Evolutionary conservation across 2,329 filamentous ascomycete genomes (phyloP).

Genomic region (Coniochaeta sp.): DNA sequence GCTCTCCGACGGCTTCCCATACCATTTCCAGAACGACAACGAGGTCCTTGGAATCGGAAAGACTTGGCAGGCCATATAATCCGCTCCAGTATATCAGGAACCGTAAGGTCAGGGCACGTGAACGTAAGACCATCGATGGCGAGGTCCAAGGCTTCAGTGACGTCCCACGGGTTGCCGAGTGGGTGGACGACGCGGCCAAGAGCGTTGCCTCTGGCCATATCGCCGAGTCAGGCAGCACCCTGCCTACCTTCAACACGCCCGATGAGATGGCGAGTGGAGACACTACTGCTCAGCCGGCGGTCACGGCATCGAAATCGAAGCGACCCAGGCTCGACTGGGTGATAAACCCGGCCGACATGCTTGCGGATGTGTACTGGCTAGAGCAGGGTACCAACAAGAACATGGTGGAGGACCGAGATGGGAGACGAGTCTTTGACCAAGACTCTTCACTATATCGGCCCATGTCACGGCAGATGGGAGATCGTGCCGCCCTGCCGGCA

Average conservation of each 20-base stretch:
- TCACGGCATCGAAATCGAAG: conserved; percentile 47
- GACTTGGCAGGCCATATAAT: conserved; percentile 69
- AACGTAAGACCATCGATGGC: conserved; percentile 66
- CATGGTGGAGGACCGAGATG: conserved; percentile 72
- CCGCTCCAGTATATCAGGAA: conserved; percentile 91
- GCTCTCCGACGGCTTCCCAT: conserved; percentile 27
- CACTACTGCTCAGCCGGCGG: conserved; percentile 32
- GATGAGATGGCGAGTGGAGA: conserved; percentile 38
- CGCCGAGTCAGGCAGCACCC: conserved; percentile 21
- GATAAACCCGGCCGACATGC: conserved; percentile 72
- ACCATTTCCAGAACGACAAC: conserved; percentile 19
- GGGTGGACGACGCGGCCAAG: conserved; percentile 64
- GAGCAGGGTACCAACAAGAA: conserved; percentile 75
- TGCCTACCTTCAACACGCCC: conserved; percentile 40
- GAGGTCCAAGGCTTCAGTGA: conserved; percentile 72
- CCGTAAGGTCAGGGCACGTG: conserved; percentile 72
- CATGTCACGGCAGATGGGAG: conserved; percentile 17
- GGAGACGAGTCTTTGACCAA: conserved; percentile 61
- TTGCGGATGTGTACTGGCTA: conserved; percentile 87
- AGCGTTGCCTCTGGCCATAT: conserved; percentile 30
- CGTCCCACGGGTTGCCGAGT: conserved; percentile 60
- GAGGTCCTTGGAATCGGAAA: neutral
- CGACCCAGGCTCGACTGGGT: conserved; percentile 80
- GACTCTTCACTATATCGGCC: conserved; percentile 18
- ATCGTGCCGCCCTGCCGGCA: conserved; percentile 6